A percentile compares a stretch with the other conserved stretches of the same genome.
phyloP scores from a whole-genome alignment of 495 filamentous ascomycete species.

The Sphaerosporella brunnea region DNA sequence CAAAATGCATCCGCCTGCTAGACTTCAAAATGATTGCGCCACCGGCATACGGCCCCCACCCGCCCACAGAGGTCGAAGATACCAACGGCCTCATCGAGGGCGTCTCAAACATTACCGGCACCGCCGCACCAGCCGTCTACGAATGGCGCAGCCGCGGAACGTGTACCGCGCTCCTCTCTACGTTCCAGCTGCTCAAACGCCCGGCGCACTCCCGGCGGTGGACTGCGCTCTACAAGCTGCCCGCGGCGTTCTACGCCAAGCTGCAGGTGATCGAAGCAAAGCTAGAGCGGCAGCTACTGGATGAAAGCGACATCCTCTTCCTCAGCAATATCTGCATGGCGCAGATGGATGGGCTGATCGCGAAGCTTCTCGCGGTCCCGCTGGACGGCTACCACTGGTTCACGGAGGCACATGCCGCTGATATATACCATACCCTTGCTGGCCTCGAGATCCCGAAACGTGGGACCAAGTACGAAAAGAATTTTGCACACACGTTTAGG shows the following conservation, averaged over 20 bases:
- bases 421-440: background rate
- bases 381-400: constrained; percentile 4
- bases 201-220: too few relatives aligned
- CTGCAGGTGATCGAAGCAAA: background rate
- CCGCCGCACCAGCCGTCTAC: constrained; percentile 2
- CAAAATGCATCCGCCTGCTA: too few relatives aligned
- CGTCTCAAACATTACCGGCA: constrained; percentile 1
- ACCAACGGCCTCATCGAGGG: constrained; percentile 1
- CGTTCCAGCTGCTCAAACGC: too few relatives aligned
- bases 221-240: background rate
- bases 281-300: background rate
- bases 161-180: background rate
- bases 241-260: background rate
- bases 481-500: background rate
- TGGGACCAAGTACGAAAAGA: background rate
- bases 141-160: background rate
- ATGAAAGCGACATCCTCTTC: constrained; percentile 6
- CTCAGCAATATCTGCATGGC: constrained; percentile 2
- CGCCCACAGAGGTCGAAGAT: too few relatives aligned
- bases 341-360: background rate
- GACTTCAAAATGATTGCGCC: too few relatives aligned
- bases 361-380: constrained; percentile 7
- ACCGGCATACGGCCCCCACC: too few relatives aligned
- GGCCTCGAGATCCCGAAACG: background rate
- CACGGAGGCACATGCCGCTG: background rate